Conservation (phyloP, 805 yeast species). For the Hanseniaspora guilliermondii region DNA sequence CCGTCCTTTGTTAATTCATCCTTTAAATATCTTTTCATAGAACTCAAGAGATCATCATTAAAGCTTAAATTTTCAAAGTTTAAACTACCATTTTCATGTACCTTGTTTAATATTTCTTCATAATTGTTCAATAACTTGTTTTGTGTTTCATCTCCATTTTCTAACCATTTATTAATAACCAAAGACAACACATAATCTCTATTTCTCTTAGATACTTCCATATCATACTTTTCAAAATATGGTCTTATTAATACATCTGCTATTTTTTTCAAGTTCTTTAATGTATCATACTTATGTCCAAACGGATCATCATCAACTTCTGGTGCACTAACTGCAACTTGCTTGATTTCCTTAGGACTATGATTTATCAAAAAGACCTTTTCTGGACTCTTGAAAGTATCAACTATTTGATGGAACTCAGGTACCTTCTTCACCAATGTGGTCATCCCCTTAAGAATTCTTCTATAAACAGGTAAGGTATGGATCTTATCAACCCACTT, state of each 20-base stretch:
- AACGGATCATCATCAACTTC: constrained; percentile 42
- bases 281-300: constrained; percentile 33
- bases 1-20: not conserved
- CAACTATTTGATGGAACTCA: constrained; percentile 11
- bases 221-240: constrained; percentile 30
- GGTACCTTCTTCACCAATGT: constrained; percentile 26
- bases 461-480: constrained; percentile 55
- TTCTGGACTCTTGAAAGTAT: not conserved
- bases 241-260: constrained; percentile 35
- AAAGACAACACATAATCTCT: constrained; percentile 24
- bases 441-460: constrained; percentile 56
- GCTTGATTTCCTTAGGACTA: constrained; percentile 40
- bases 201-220: constrained; percentile 34
- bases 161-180: not conserved
- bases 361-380: constrained; percentile 32
- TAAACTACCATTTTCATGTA: not conserved
- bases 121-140: not conserved
- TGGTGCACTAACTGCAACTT: constrained; percentile 30
- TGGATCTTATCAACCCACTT: constrained; percentile 72
- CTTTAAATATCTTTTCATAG: not conserved
- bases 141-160: not conserved
- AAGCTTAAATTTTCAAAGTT: constrained; percentile 3
- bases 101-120: not conserved
- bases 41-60: not conserved
- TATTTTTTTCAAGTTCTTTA: constrained; percentile 29